Percentiles rank a stretch among this genome's conserved stretches.
Conservation (phyloP, 805 yeast species). For the Zygotorulaspora danielsina region DNA sequence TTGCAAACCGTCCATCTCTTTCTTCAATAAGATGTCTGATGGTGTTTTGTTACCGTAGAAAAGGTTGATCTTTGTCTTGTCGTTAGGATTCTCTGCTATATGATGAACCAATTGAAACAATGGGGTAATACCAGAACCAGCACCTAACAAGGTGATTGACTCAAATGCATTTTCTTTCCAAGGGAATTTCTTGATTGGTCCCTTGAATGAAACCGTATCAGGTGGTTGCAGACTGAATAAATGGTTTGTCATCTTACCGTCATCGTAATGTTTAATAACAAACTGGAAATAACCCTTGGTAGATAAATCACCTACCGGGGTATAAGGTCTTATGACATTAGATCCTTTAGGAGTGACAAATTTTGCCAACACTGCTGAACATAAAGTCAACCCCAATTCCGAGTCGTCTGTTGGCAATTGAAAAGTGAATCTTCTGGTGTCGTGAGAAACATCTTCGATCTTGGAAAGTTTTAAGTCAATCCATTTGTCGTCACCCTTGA, state of each 20-base stretch:
- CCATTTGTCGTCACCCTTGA: conserved; percentile 66
- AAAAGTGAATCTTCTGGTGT: conserved; percentile 67
- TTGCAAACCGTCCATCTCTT: conserved; percentile 58
- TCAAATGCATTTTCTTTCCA: conserved; percentile 84
- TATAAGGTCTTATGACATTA: conserved; percentile 82
- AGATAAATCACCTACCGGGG: conserved; percentile 74
- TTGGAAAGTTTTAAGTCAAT: conserved; percentile 55
- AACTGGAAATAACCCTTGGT: conserved; percentile 72
- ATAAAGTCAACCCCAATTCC: conserved; percentile 70
- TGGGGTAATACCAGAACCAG: conserved; percentile 97
- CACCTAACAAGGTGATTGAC: conserved; percentile 80
- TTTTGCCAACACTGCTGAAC: conserved; percentile 79
- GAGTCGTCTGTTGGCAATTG: conserved; percentile 63
- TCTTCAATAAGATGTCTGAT: conserved; percentile 75
- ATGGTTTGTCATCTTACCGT: conserved; percentile 80
- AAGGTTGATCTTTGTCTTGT: conserved; percentile 82
- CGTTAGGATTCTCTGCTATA: conserved; percentile 73
- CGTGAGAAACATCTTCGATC: conserved; percentile 47
- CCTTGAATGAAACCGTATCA: conserved; percentile 87
- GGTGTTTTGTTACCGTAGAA: conserved; percentile 75
- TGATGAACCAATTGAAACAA: conserved; percentile 80
- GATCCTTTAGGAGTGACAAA: conserved; percentile 77
- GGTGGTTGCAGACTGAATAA: conserved; percentile 63
- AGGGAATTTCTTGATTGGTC: conserved; percentile 88
- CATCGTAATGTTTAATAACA: conserved; percentile 77